A percentile compares a stretch with the other conserved stretches of the same genome.
Conservation (phyloP, 306 rosid species). For the Medicago truncatula region DNA sequence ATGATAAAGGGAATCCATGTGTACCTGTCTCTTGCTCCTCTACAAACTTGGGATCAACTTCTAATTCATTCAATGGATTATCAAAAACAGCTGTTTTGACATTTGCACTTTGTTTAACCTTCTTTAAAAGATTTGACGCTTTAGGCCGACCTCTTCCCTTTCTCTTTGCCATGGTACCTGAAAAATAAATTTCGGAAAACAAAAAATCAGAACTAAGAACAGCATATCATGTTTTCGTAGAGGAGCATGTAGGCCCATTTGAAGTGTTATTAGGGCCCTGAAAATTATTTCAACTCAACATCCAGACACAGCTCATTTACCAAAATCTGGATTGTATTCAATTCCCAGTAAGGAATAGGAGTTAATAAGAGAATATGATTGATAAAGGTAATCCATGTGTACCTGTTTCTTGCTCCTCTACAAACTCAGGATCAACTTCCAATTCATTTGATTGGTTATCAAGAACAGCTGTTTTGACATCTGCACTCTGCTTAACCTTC, state of each 20-base stretch:
- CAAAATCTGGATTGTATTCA: constrained; percentile 15
- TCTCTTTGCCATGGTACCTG: constrained; percentile 42
- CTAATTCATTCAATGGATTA: constrained; percentile 3
- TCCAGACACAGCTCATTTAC: neutral
- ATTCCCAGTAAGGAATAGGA: neutral
- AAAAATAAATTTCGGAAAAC: neutral
- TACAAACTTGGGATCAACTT: constrained; percentile 18
- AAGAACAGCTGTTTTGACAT: constrained; percentile 15
- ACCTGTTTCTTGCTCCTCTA: neutral
- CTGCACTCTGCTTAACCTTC: constrained; percentile 28
- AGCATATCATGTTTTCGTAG: neutral
- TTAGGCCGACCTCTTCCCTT: constrained; percentile 43
- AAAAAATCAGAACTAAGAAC: constrained; percentile 4
- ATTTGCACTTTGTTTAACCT: constrained; percentile 33
- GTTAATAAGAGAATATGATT: neutral
- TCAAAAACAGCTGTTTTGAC: constrained; percentile 1
- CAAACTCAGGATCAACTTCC: neutral
- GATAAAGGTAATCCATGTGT: constrained; percentile 8
- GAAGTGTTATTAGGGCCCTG: neutral
- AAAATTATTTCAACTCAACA: constrained; percentile 32
- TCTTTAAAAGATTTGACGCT: constrained; percentile 21
- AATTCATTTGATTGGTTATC: constrained; percentile 3
- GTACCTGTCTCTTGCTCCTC: constrained; percentile 41
- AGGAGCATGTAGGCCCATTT: neutral
- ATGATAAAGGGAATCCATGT: constrained; percentile 12